phyloP scores from a whole-genome alignment of 2,329 filamentous ascomycete species.

The Ophiocordyceps camponoti-rufipedis region DNA sequence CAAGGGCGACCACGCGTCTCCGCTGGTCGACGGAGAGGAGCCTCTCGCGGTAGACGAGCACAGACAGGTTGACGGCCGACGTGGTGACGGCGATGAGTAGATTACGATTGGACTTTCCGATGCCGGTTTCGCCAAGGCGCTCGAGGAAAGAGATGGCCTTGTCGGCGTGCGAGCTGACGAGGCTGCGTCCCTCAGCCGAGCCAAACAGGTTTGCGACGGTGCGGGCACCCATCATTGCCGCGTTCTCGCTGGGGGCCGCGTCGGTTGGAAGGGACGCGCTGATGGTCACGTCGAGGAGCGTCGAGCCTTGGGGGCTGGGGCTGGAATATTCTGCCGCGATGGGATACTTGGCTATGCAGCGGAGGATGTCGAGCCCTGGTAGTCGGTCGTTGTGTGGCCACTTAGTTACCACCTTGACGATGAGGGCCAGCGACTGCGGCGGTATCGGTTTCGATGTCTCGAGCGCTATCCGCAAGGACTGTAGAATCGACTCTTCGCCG shows the following conservation, averaged over 20 bases:
- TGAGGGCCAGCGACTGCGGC: constrained; percentile 37
- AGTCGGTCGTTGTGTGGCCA: constrained; percentile 75
- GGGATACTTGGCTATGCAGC: constrained; percentile 58
- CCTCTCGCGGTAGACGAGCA: constrained; percentile 39
- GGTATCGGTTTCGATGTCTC: constrained; percentile 34
- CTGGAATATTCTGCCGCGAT: constrained; percentile 43
- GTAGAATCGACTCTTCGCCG: constrained; percentile 45
- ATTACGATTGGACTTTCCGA: constrained; percentile 52
- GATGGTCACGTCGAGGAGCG: constrained; percentile 39
- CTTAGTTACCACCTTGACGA: constrained; percentile 52
- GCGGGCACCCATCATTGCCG: constrained; percentile 72
- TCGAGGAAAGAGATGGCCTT: constrained; percentile 45
- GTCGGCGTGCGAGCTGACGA: constrained; percentile 40
- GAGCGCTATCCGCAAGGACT: constrained; percentile 42
- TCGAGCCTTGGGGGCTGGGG: constrained; percentile 30
- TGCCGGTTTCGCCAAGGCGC: constrained; percentile 31
- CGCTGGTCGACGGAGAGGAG: constrained; percentile 15
- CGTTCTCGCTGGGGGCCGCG: constrained; percentile 51
- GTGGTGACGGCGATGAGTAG: constrained; percentile 70
- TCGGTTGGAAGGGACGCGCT: constrained; percentile 24
- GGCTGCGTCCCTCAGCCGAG: constrained; percentile 48
- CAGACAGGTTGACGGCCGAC: constrained; percentile 67
- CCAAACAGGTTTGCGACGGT: constrained; percentile 71
- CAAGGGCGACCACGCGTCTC: constrained; percentile 34
- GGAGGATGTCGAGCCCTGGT: constrained; percentile 70